A percentile compares a stretch with the other conserved stretches of the same genome.
Evolutionary conservation across 495 filamentous ascomycete genomes (phyloP).

Genomic region (Staphylotrichum tortipilum): DNA sequence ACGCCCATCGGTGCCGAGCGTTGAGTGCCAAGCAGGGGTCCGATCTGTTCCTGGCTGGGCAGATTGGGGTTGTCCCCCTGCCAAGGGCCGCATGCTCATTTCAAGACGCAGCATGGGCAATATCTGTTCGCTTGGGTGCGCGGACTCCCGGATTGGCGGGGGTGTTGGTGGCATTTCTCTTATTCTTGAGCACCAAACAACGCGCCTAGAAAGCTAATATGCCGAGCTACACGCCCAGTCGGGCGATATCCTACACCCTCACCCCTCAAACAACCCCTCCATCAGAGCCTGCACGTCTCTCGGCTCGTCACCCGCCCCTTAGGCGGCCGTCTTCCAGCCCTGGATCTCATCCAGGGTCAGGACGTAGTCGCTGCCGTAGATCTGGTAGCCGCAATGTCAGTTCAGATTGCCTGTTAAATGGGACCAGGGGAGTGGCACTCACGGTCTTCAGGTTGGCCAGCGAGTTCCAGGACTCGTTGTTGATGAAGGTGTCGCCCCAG

Average conservation of each 20-base stretch:
- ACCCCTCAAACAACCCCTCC: too few relatives aligned
- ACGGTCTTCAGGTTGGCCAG: conserved; percentile 25
- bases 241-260: too few relatives aligned
- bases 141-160: not conserved
- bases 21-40: conserved; percentile 1
- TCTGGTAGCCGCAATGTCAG: conserved; percentile 6
- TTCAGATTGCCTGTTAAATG: too few relatives aligned
- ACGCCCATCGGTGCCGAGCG: not conserved
- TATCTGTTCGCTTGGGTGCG: not conserved
- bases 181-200: too few relatives aligned
- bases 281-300: too few relatives aligned
- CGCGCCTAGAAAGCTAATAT: too few relatives aligned
- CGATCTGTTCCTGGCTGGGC: not conserved
- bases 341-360: conserved; percentile 35
- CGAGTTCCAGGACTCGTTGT: conserved; percentile 29
- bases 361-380: conserved; percentile 31
- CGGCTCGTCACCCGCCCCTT: not conserved
- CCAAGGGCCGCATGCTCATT: not conserved
- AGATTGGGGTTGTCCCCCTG: not conserved
- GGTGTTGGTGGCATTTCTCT: too few relatives aligned
- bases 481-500: conserved; percentile 35
- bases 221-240: too few relatives aligned
- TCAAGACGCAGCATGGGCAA: not conserved
- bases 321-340: conserved; percentile 20
- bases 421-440: not conserved